Percentiles rank a stretch among this genome's conserved stretches.
These are phyloP conservation scores for Dactylellina leptospora DNA, from an alignment of 2,329 filamentous ascomycete species.

Conservation along the genomic window DNA sequence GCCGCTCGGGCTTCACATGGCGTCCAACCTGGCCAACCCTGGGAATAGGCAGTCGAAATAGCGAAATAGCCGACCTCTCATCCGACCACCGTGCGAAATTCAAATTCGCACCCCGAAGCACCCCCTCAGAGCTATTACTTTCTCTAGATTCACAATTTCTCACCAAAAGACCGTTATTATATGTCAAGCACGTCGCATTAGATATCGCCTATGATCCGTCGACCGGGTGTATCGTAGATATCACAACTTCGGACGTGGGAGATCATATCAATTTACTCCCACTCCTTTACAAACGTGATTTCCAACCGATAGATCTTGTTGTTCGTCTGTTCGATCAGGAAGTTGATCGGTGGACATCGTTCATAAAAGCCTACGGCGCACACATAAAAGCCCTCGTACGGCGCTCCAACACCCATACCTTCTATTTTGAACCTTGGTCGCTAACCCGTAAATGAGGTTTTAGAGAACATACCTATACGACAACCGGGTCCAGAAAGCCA, in stretches of 20 bases:
- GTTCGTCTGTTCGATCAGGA: conserved; percentile 49
- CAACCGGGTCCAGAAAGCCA: conserved; percentile 50
- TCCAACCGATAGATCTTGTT: conserved; percentile 46
- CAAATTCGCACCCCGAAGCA: conserved; percentile 34
- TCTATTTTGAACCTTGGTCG: background rate
- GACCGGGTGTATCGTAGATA: conserved; percentile 35
- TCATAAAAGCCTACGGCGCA: conserved; percentile 40
- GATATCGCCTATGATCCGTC: conserved; percentile 38
- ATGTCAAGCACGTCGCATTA: conserved; percentile 37
- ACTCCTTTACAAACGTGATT: conserved; percentile 46
- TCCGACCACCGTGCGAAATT: conserved; percentile 50
- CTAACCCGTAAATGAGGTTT: background rate
- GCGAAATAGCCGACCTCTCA: conserved; percentile 28
- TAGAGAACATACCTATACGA: conserved; percentile 51
- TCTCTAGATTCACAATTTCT: conserved; percentile 41
- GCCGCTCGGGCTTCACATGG: conserved; percentile 48
- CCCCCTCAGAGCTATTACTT: conserved; percentile 31
- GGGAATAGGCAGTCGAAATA: conserved; percentile 10
- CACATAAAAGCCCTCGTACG: conserved; percentile 49
- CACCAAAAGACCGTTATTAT: conserved; percentile 42
- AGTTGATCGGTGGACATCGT: conserved; percentile 43
- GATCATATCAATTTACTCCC: conserved; percentile 47
- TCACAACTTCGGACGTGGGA: conserved; percentile 46
- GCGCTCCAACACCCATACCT: background rate
- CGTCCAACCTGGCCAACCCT: conserved; percentile 45